Base-by-base conservation (phyloP, 768 basidiomycete genomes). In the Termitomyces sp. region DNA sequence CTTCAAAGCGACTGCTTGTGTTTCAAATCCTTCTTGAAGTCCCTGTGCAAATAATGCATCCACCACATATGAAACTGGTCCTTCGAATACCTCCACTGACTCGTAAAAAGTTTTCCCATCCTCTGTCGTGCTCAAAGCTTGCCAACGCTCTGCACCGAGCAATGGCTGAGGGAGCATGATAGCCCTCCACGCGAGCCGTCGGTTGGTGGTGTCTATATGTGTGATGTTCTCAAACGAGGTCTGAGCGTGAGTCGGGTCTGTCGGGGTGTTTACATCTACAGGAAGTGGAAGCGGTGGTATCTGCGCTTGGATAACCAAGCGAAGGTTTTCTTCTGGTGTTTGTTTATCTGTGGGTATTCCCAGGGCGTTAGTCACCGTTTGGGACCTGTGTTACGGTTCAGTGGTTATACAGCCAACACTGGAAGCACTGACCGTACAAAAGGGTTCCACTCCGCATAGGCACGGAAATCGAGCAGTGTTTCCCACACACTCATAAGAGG, bases 371-470 rank as follows among this genome's bases (percentile, higher is more conserved):
- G 70, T 64, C 20, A 74, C 69, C 34, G 70, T 64, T 50, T 69
- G 68, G 29, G 71, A 71, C 46, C 72, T 69, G 29, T 45, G 36
- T 8, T 45, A 31, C 31, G 43, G 31, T 6, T 14, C 38, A 17
- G 40, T 42, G 37, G 42, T 34, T 31, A 42, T 14, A 43, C 48
- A 32, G 5, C 11, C 45, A 9, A 34, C n/a, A 10, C 5, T 2
- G 25, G 4, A 29, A 29, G 9, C 25, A 61, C 67, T 65, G 37
- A 71, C 71, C 71, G 65, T 10, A 70, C 70, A 46, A 73, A 73
- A 10, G 70, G 79, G 53, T 72, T 82, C 85, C 85, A 86, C 65
- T 83, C 76, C 1, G 68, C 67, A 63, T 86, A 86, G 5, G 76
- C 70, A 2, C 69, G 65, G 72, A 85, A 85, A 72, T 85, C 81